Base-by-base conservation (phyloP, 2,329 filamentous ascomycete species). In the Paraconiothyrium sp. region DNA sequence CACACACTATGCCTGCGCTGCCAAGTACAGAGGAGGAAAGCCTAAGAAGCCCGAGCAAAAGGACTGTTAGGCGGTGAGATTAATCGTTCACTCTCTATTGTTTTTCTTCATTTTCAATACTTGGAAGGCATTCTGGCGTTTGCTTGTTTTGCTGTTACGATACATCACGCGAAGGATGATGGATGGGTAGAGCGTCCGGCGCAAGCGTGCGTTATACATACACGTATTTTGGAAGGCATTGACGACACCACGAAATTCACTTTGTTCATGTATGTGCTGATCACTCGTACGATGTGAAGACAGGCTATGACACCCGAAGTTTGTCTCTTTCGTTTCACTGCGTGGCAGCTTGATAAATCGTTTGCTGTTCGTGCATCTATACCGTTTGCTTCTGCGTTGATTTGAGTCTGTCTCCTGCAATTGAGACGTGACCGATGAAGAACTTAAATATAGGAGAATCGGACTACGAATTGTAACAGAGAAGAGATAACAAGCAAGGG, bases 1-100 rank as follows among this genome's bases (percentile, higher is more conserved):
- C 66, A 3, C 71, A 76, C 54, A 76, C 71, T 52, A 70, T 75
- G 66, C 75, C 75, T 14, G 67, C 65, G 13, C 51, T 76, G 16
- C 60, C 66, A 9, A 66, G 58, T n/a, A 51, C 35, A 41, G 44
- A 51, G 10, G 57, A 63, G 8, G 65, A 67, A 8, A 64, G n/a
- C 37, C 49, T 54, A 54, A 71, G 59, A 55, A 71, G 66, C 30
- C 64, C 70, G 2, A 60, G 61, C 43, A 75, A 68, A 65, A 67
- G 63, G 41, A 59, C 63, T 2, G 22, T 69, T 49, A 56, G 71
- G 34, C 70, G 58, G 51, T 60, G 20, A 50, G 30, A n/a, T n/a
- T 24, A 32, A 6, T 30, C 27, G 2, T n/a, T 34, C 14, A 22
- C 16, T 34, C 13, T 35, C 2, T 16, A 30, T 43, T 54, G 11